These are phyloP conservation scores for Rhizoctonia solani DNA, from an alignment of 1,284 basidiomycete species.

Conservation along the genomic window DNA sequence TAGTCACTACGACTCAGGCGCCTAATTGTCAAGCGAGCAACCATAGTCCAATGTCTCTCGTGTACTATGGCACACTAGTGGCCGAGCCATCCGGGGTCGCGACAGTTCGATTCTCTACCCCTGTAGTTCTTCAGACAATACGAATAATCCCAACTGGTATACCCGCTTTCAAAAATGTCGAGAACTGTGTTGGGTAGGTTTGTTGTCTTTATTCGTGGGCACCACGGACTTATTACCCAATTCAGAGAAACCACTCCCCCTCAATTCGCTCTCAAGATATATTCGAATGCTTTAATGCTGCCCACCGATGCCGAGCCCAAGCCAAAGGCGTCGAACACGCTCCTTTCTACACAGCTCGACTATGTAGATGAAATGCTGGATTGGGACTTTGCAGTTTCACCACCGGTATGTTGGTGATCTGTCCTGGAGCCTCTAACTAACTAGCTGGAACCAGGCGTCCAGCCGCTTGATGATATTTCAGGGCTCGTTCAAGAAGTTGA, in stretches of 20 bases:
- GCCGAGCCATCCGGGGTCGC: conserved; percentile 58
- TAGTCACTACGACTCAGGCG: too few relatives aligned
- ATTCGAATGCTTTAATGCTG: conserved; percentile 65
- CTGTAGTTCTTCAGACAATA: conserved; percentile 64
- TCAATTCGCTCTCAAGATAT: conserved; percentile 70
- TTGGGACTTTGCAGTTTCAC: conserved; percentile 69
- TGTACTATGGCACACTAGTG: conserved; percentile 41
- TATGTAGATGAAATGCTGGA: conserved; percentile 70
- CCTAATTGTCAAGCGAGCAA: too few relatives aligned
- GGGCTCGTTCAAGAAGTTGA: conserved; percentile 66
- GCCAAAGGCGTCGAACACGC: conserved; percentile 63
- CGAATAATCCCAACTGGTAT: conserved; percentile 64
- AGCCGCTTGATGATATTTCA: conserved; percentile 79
- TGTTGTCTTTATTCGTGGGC: conserved; percentile 22
- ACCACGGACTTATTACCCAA: too few relatives aligned
- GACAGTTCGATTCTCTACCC: conserved; percentile 64
- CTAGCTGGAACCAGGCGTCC: conserved; percentile 55
- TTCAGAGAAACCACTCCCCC: conserved; percentile 72
- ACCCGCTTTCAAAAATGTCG: conserved; percentile 61
- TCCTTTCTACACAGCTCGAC: conserved; percentile 70
- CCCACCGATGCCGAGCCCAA: conserved; percentile 57
- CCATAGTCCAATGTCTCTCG: conserved; percentile 28
- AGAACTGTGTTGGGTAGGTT: conserved; percentile 66
- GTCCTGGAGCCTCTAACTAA: conserved; percentile 33
- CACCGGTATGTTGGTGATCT: conserved; percentile 52